Conservation (phyloP, 495 filamentous ascomycete species). For the Aspergillus hancockii region DNA sequence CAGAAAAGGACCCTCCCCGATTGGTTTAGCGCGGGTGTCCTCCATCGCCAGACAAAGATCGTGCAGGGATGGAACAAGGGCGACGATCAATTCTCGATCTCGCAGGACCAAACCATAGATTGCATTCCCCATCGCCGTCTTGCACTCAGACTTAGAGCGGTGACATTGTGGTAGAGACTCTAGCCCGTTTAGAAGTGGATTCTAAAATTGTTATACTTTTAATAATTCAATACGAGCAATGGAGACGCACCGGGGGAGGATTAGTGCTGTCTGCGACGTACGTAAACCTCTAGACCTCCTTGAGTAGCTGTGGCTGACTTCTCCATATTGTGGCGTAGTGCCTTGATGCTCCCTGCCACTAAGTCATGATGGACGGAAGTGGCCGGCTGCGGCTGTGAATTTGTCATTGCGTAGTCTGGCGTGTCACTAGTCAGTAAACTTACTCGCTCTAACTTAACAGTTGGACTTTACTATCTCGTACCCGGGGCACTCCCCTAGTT, state of each 20-base stretch:
- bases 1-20: neutral
- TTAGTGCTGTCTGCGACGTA: neutral
- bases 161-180: neutral
- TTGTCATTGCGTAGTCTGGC: constrained; percentile 2
- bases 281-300: neutral
- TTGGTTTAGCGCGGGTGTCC: neutral
- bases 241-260: neutral
- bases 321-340: constrained; percentile 4
- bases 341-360: neutral
- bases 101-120: constrained; percentile 2
- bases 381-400: constrained; percentile 1
- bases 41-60: constrained; percentile 12
- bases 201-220: neutral
- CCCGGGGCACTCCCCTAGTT: neutral
- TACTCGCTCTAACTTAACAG: neutral
- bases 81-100: constrained; percentile 21
- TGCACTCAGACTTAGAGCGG: neutral
- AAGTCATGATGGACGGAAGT: neutral
- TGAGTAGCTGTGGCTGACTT: neutral
- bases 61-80: constrained; percentile 22
- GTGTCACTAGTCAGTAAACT: neutral
- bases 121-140: neutral
- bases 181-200: neutral
- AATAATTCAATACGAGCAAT: neutral
- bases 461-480: constrained; percentile 1